Evolutionary conservation across 164 flowering plant genomes (phyloP).

Genomic region (Chimonanthus salicifolius): DNA sequence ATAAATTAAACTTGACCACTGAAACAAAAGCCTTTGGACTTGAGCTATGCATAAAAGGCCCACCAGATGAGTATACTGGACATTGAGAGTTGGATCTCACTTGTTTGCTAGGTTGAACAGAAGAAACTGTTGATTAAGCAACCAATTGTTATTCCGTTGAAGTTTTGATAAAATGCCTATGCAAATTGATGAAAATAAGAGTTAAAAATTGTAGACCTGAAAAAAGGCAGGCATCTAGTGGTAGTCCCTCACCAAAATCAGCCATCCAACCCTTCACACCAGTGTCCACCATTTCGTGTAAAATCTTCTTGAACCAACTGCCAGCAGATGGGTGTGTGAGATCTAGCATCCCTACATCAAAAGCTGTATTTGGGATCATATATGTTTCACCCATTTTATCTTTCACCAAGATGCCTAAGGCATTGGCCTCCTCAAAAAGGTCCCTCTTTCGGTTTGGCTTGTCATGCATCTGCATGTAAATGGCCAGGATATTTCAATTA

Average conservation of each 20-base stretch:
- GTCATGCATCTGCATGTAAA: constrained; percentile 37
- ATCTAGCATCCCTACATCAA: constrained; percentile 89
- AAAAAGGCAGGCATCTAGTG: constrained; percentile 68
- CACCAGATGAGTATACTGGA: background rate
- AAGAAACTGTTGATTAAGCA: background rate
- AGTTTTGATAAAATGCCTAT: background rate
- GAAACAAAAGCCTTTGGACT: no score
- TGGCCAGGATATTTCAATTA: background rate
- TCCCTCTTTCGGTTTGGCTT: constrained; percentile 57
- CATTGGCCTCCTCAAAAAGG: constrained; percentile 65
- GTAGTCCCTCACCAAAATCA: constrained; percentile 88
- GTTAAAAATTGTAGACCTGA: constrained; percentile 43
- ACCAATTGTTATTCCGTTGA: background rate
- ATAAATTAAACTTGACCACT: no score
- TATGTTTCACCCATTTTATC: constrained; percentile 59
- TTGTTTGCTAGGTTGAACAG: background rate
- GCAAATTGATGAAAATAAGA: background rate
- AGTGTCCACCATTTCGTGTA: constrained; percentile 69
- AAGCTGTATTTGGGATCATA: constrained; percentile 81
- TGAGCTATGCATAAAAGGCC: background rate
- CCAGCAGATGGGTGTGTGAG: constrained; percentile 65
- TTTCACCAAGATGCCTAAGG: constrained; percentile 63
- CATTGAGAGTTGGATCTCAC: background rate
- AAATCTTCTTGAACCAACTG: constrained; percentile 67
- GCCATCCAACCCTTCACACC: constrained; percentile 96